Base-by-base conservation (phyloP, 768 basidiomycete genomes). In the Pulveroboletus sp. region DNA sequence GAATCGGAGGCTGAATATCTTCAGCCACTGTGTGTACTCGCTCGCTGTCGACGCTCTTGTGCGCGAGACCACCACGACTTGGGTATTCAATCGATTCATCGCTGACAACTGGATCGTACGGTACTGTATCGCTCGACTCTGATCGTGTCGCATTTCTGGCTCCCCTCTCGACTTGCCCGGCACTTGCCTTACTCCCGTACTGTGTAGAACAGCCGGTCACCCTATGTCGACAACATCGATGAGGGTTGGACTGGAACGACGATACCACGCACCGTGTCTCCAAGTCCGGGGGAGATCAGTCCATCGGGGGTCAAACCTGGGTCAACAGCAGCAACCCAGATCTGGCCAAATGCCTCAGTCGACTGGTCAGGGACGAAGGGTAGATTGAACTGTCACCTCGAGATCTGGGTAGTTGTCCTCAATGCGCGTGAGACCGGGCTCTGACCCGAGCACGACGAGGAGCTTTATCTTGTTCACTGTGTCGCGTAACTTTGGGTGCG, bases 261-360 rank as follows among this genome's bases (percentile, higher is more conserved):
- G 5, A 21, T 24, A 14, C 24, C 3, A 76, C 87, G 64, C 61
- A 90, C 91, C 24, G 89, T 82, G 68, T 96, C 94, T 5, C 94
- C 94, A 39, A 95, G 76, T 17, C 94, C 94, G 9, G 94, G 94
- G n/a, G 72, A 77, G 51, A 98, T 87, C 55, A 92, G 73, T 7
- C 94, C 95, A 15, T 88, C 78, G 0, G 55, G 39, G 0, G 89
- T 93, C 54, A 98, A 66, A 0, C 74, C 63, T 6, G 82, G 69
- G 62, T 96, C 93, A 10, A 94, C 78, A 1, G 83, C 89, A 17
- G 88, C 90, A 36, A 82, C 84, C 86, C 88, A 95, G 37, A 95
- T 85, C 93, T 94, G 53, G 21, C 17, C 5, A 26, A 27, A 27
- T 24, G n/a, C n/a, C 5, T 54, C 39, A 35, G 53, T 51, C 38